phyloP scores from a whole-genome alignment of 176 grass and related monocot species.

The Thalia dealbata region DNA sequence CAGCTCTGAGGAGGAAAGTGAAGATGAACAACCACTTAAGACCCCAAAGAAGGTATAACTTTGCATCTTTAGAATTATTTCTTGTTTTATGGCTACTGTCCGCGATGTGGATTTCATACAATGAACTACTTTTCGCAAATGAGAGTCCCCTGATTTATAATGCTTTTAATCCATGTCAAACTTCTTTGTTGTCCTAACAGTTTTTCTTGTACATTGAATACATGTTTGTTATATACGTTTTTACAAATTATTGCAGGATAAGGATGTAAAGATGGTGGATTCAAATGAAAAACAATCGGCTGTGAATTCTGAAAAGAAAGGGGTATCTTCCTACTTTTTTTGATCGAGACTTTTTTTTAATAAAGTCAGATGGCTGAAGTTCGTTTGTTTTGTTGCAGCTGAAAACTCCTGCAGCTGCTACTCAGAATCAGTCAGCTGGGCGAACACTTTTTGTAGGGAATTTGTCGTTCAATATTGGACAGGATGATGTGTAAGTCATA shows the following conservation, averaged over 20 bases:
- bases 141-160: too few relatives aligned
- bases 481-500: constrained; percentile 42
- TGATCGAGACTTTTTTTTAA: not conserved
- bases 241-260: constrained; percentile 19
- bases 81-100: too few relatives aligned
- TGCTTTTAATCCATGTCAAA: too few relatives aligned
- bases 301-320: constrained; percentile 26
- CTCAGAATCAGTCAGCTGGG: constrained; percentile 28
- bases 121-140: too few relatives aligned
- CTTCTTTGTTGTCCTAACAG: not conserved
- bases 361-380: constrained; percentile 1
- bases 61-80: too few relatives aligned
- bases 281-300: constrained; percentile 14
- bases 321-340: constrained; percentile 19
- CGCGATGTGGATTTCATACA: too few relatives aligned
- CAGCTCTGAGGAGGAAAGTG: constrained; percentile 27
- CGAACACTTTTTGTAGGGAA: constrained; percentile 65
- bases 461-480: constrained; percentile 29
- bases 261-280: constrained; percentile 17
- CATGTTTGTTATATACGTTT: not conserved
- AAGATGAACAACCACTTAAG: constrained; percentile 20
- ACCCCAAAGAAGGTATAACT: constrained; percentile 40
- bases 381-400: constrained; percentile 10
- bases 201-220: not conserved
- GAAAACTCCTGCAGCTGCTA: constrained; percentile 35